These are phyloP conservation scores for Citrus hindsii DNA, from an alignment of 345 rosid genomes.

Conservation along the genomic window DNA sequence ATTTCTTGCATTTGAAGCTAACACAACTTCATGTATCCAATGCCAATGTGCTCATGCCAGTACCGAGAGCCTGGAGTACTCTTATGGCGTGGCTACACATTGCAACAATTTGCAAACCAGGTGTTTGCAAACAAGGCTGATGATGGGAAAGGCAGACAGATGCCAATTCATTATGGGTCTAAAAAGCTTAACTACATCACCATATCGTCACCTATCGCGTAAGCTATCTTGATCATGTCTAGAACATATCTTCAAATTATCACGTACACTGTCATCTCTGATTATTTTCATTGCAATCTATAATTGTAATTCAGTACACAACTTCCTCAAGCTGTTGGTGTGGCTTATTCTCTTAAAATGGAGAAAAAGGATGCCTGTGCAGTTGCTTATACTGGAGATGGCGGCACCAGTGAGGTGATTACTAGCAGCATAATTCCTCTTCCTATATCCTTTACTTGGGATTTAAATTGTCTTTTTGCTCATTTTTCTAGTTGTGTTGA, in stretches of 20 bases:
- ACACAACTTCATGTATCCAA: not conserved
- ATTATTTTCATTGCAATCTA: not conserved
- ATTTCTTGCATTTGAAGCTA: not conserved
- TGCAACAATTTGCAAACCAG: conserved; percentile 72
- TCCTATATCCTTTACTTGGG: not conserved
- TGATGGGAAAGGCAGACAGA: conserved; percentile 80
- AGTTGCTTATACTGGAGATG: conserved; percentile 67
- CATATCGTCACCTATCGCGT: conserved; percentile 78
- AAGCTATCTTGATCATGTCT: conserved; percentile 10
- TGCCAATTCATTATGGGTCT: conserved; percentile 84
- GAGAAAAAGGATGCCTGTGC: conserved; percentile 65
- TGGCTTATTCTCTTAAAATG: conserved; percentile 75
- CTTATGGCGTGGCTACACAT: conserved; percentile 74
- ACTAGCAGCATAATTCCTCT: too few relatives aligned
- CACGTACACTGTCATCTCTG: not conserved
- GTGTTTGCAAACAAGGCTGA: conserved; percentile 66
- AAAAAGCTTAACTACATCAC: conserved; percentile 64
- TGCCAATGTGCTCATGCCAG: conserved; percentile 22
- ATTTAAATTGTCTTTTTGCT: not conserved
- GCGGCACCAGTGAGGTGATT: conserved; percentile 74
- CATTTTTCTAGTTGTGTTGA: not conserved
- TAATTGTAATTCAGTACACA: conserved; percentile 49
- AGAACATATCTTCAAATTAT: not conserved
- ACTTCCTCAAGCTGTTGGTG: conserved; percentile 78
- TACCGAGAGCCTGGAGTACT: conserved; percentile 77